Evolutionary conservation across 2,329 filamentous ascomycete genomes (phyloP).

Genomic region (Colletotrichum kahawae): DNA sequence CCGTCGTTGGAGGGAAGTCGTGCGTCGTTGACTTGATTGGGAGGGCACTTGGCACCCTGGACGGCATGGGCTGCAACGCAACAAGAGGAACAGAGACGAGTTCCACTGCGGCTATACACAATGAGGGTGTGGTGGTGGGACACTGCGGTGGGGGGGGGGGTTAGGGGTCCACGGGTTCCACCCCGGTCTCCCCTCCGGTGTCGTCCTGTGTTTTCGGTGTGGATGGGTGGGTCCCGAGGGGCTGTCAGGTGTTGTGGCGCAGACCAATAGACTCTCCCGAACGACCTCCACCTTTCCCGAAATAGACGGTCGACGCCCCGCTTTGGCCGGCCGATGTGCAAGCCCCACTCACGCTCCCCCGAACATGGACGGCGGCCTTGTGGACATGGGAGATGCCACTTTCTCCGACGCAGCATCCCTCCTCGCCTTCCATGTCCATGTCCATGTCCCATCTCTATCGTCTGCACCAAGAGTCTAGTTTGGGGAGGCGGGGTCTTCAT

Average conservation of each 20-base stretch:
- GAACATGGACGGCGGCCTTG: not conserved
- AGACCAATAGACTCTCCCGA: conserved; percentile 36
- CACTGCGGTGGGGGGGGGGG: not conserved
- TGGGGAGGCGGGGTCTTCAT: not conserved
- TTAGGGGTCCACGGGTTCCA: not conserved
- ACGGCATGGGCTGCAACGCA: not conserved
- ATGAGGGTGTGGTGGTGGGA: not conserved
- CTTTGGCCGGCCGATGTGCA: not conserved
- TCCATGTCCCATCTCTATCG: not conserved
- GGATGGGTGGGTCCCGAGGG: conserved; percentile 31
- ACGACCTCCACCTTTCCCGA: conserved; percentile 14
- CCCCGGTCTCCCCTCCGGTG: not conserved
- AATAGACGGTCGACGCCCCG: conserved; percentile 4
- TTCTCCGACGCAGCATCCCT: conserved; percentile 4
- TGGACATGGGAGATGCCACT: not conserved
- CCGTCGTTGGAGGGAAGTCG: not conserved
- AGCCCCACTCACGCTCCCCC: not conserved
- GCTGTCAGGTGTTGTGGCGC: conserved; percentile 42
- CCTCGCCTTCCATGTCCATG: not conserved
- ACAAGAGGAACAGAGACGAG: not conserved
- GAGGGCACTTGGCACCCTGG: not conserved
- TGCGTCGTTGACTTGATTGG: conserved; percentile 15
- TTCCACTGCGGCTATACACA: not conserved
- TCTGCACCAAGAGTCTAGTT: not conserved
- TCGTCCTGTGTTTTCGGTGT: not conserved